Percentiles rank a stretch among this genome's conserved stretches.
Conservation (phyloP, 1,284 basidiomycete species). For the Ustilago nuda region DNA sequence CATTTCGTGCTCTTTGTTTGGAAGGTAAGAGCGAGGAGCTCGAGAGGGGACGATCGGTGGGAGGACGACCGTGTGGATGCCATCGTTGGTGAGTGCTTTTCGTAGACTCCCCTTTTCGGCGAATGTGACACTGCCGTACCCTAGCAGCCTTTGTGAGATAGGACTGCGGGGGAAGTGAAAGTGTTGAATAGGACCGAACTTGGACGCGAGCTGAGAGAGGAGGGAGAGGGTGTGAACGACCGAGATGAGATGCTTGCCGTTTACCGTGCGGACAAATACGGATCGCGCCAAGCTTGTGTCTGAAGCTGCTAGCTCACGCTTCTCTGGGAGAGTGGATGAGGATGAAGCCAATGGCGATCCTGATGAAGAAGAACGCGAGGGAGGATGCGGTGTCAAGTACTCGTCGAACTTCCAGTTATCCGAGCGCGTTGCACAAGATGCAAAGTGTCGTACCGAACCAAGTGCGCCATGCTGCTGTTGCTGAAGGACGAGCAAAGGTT, state of each 20-base stretch:
- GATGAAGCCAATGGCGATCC: not conserved
- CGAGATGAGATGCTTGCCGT: conserved; percentile 50
- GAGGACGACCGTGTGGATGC: conserved; percentile 29
- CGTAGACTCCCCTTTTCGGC: conserved; percentile 25
- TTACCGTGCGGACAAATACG: conserved; percentile 41
- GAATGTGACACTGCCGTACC: conserved; percentile 50
- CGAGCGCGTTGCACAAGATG: not conserved
- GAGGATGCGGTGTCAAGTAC: conserved; percentile 14
- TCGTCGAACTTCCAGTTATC: conserved; percentile 28
- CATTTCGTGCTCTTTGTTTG: conserved; percentile 30
- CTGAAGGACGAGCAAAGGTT: conserved; percentile 11
- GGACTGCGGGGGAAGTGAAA: conserved; percentile 53
- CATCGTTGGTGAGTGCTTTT: conserved; percentile 40
- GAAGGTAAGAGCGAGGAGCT: conserved; percentile 38
- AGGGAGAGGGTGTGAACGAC: conserved; percentile 45
- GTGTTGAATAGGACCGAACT: conserved; percentile 40
- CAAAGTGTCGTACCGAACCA: conserved; percentile 6
- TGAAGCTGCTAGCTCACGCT: not conserved
- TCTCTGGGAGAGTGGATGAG: not conserved
- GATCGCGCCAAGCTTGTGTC: conserved; percentile 24
- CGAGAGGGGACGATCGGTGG: conserved; percentile 42
- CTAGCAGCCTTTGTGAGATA: conserved; percentile 23
- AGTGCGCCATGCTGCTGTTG: conserved; percentile 4
- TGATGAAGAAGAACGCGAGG: not conserved
- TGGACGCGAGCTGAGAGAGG: conserved; percentile 33